A percentile compares a stretch with the other conserved stretches of the same genome.
These are phyloP conservation scores for Zygnema circumcarinatum DNA, from an alignment of 139 green algal genomes.

Conservation along the genomic window DNA sequence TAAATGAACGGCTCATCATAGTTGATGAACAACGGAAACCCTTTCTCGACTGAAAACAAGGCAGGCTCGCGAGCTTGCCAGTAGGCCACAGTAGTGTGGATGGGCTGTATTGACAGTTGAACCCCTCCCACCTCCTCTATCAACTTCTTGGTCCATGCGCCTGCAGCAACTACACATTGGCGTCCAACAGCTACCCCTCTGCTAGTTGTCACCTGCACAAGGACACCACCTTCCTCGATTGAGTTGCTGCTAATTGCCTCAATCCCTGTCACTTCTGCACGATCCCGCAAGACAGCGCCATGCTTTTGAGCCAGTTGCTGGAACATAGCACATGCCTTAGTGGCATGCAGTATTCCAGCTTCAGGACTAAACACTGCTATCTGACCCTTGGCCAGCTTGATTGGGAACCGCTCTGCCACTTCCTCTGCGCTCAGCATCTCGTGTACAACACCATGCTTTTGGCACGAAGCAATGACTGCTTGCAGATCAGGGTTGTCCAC, in stretches of 20 bases:
- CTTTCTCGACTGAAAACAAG: not conserved
- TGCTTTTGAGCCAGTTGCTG: constrained; percentile 48
- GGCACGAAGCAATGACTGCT: constrained; percentile 15
- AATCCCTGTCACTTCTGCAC: constrained; percentile 1
- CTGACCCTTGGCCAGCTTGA: constrained; percentile 31
- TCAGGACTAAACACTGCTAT: constrained; percentile 47
- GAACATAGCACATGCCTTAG: constrained; percentile 49
- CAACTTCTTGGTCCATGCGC: constrained; percentile 19
- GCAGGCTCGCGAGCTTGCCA: constrained; percentile 4
- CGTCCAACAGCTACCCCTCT: not conserved
- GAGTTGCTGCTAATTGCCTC: not conserved
- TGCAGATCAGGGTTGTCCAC: constrained; percentile 41
- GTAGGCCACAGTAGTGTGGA: constrained; percentile 41
- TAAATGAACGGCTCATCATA: constrained; percentile 57
- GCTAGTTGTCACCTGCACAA: not conserved
- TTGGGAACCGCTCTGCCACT: constrained; percentile 23
- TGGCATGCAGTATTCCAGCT: constrained; percentile 45
- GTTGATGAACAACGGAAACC: constrained; percentile 56
- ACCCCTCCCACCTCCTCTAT: not conserved
- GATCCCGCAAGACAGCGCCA: constrained; percentile 33
- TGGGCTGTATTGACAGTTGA: constrained; percentile 4
- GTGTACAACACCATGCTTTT: constrained; percentile 19
- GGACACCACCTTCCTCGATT: not conserved
- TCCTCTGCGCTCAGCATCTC: constrained; percentile 30
- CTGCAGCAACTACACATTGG: constrained; percentile 17